phyloP scores from a whole-genome alignment of 768 basidiomycete species.

The Tricholoma furcatifolium region DNA sequence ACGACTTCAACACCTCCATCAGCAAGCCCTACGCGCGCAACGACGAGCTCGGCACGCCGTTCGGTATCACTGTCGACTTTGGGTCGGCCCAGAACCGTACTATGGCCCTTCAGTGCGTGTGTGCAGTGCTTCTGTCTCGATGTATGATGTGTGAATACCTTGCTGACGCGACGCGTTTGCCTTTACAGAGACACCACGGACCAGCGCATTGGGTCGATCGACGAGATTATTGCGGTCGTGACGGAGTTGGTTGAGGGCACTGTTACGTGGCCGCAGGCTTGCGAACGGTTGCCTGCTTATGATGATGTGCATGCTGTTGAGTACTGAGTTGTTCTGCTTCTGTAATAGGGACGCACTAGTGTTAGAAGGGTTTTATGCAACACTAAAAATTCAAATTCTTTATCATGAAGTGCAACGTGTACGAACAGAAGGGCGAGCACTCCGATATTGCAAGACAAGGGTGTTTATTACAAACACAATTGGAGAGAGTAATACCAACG shows the following conservation, averaged over 20 bases:
- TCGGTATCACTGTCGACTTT: conserved; percentile 94
- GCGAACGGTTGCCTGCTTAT: conserved; percentile 68
- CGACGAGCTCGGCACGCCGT: conserved; percentile 98
- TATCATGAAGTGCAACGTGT: no score
- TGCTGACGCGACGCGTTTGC: neutral
- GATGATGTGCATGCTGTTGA: conserved; percentile 89
- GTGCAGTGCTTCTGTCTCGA: no score
- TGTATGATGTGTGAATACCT: no score
- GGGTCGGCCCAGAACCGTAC: conserved; percentile 90
- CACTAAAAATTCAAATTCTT: neutral
- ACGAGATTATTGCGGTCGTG: conserved; percentile 83
- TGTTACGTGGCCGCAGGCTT: conserved; percentile 78
- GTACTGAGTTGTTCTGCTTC: conserved; percentile 13
- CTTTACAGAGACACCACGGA: conserved; percentile 79
- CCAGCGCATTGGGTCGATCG: conserved; percentile 87
- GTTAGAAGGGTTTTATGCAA: neutral
- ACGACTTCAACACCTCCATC: conserved; percentile 93
- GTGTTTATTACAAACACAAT: no score
- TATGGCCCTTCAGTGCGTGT: conserved; percentile 89
- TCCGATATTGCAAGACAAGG: no score
- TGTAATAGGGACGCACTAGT: neutral
- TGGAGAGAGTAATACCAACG: conserved; percentile 4
- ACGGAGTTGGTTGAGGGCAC: conserved; percentile 74
- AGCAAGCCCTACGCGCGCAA: conserved; percentile 97
- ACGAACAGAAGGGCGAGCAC: no score